phyloP scores from a whole-genome alignment of 2,329 filamentous ascomycete species.

The Akanthomyces muscarius region DNA sequence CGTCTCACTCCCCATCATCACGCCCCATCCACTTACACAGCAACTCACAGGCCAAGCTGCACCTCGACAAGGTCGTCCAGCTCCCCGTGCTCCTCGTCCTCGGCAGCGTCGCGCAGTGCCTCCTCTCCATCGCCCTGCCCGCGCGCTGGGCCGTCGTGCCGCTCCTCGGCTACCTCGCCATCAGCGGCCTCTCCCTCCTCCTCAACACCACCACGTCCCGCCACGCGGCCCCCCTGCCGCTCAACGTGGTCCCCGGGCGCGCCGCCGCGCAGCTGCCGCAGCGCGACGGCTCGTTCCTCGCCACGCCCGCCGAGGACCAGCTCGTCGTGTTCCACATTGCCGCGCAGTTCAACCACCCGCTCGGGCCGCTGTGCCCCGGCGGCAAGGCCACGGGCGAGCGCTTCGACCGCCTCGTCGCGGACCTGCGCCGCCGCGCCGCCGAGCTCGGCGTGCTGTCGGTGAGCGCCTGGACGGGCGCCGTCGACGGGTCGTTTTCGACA shows the following conservation, averaged over 20 bases:
- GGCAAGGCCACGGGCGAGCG: slow-evolving; percentile 34
- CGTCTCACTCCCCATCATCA: neutral
- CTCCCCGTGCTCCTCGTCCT: slow-evolving; percentile 30
- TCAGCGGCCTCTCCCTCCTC: slow-evolving; percentile 26
- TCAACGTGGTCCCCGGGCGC: slow-evolving; percentile 30
- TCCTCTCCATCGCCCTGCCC: slow-evolving; percentile 32
- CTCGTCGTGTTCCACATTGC: slow-evolving; percentile 45
- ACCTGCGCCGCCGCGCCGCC: slow-evolving; percentile 34
- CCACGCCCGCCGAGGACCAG: slow-evolving; percentile 26
- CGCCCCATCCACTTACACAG: slow-evolving; percentile 8
- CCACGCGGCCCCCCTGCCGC: slow-evolving; percentile 22
- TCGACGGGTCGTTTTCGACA: slow-evolving; percentile 37
- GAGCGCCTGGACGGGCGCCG: slow-evolving; percentile 37
- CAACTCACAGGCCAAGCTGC: slow-evolving; percentile 25
- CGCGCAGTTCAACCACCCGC: slow-evolving; percentile 44
- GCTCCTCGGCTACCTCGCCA: slow-evolving; percentile 10
- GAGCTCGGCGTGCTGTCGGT: slow-evolving; percentile 45
- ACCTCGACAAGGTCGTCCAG: slow-evolving; percentile 31
- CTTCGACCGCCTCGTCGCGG: slow-evolving; percentile 37
- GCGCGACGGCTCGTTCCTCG: slow-evolving; percentile 25
- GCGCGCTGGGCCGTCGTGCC: slow-evolving; percentile 33
- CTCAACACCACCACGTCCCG: slow-evolving; percentile 29
- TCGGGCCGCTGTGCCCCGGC: slow-evolving; percentile 45
- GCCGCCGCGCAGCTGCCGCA: slow-evolving; percentile 32
- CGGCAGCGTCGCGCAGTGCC: slow-evolving; percentile 34